Evolutionary conservation across 257 asterid genomes (phyloP).

Genomic region (Eucommia ulmoides): DNA sequence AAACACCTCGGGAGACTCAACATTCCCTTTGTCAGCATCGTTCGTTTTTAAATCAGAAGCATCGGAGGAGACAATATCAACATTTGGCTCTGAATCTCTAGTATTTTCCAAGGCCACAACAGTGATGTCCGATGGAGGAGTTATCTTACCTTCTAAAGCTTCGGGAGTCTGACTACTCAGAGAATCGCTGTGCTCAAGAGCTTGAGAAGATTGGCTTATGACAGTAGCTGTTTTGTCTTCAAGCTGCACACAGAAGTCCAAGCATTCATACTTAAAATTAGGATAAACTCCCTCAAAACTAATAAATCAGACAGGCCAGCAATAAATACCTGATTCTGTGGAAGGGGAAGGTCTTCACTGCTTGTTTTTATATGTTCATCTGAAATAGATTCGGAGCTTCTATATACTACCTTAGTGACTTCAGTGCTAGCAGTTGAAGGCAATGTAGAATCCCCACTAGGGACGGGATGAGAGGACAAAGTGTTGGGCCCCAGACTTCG

Average conservation of each 20-base stretch:
- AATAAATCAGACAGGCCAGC: conserved; percentile 8
- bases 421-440: background rate
- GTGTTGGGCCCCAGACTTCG: conserved; percentile 15
- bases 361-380: conserved; percentile 23
- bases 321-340: conserved; percentile 39
- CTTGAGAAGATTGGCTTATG: conserved; percentile 29
- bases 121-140: background rate
- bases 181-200: conserved; percentile 3
- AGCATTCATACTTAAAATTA: too few relatives aligned
- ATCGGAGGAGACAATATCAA: conserved; percentile 11
- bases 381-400: conserved; percentile 19
- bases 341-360: conserved; percentile 6
- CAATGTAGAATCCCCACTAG: background rate
- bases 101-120: background rate
- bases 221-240: conserved; percentile 16
- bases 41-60: conserved; percentile 4
- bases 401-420: conserved; percentile 14
- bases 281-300: conserved; percentile 8
- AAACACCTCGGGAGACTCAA: conserved; percentile 13
- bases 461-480: background rate
- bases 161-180: conserved; percentile 14
- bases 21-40: conserved; percentile 6
- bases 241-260: conserved; percentile 29
- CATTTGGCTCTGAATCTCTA: background rate
- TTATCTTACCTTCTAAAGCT: conserved; percentile 5